Evolutionary conservation across 805 yeast genomes (phyloP).

Genomic region (Blastobotrys terrestris): DNA sequence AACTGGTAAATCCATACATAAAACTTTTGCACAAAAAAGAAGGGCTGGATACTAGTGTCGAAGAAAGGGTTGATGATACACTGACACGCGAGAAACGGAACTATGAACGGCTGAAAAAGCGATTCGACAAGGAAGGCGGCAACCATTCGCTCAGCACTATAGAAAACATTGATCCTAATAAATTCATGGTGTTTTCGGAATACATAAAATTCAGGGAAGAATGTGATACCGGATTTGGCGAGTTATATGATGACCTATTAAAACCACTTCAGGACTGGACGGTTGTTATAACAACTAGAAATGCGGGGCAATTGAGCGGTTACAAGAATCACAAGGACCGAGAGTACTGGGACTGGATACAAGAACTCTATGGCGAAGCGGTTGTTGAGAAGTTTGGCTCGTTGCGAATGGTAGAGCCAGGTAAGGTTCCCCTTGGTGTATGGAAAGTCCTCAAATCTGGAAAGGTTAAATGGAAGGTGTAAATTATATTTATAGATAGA

Average conservation of each 20-base stretch:
- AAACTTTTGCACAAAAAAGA: neutral
- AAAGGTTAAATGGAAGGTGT: neutral
- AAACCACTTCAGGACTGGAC: neutral
- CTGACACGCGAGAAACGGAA: neutral
- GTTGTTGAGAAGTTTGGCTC: neutral
- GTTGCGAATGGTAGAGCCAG: neutral
- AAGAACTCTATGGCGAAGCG: neutral
- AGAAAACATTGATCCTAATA: neutral
- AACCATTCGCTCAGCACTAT: neutral
- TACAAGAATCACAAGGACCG: neutral
- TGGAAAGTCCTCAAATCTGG: neutral
- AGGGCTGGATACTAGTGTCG: neutral
- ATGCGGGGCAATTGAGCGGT: neutral
- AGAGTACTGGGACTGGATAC: neutral
- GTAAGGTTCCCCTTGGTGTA: neutral
- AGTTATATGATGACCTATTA: neutral
- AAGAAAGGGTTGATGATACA: neutral
- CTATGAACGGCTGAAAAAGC: neutral
- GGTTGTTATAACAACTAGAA: neutral
- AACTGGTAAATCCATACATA: neutral
- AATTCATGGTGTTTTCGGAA: neutral
- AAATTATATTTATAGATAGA: no score
- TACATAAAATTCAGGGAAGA: neutral
- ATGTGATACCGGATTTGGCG: neutral
- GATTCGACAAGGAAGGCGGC: neutral